A percentile compares a stretch with the other conserved stretches of the same genome.
These are phyloP conservation scores for Davidsoniella neocaledoniae DNA, from an alignment of 2,329 filamentous ascomycete genomes.

Conservation along the genomic window DNA sequence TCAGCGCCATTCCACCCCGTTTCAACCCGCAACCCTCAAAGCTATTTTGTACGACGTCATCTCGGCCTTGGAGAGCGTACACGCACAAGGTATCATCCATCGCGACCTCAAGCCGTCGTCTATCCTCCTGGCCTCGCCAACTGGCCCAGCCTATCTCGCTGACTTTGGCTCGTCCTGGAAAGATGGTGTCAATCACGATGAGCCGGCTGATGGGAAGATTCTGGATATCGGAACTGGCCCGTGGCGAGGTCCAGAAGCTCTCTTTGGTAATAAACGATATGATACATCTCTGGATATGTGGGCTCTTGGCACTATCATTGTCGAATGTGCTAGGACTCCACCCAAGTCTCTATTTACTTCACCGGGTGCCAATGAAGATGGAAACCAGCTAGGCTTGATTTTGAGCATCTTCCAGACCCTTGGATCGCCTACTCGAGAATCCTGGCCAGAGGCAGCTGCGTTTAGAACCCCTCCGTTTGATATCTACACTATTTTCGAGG, in stretches of 20 bases:
- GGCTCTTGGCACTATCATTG: slow-evolving; percentile 70
- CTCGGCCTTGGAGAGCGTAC: slow-evolving; percentile 51
- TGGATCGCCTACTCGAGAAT: slow-evolving; percentile 64
- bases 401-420: slow-evolving; percentile 83
- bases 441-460: slow-evolving; percentile 62
- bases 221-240: slow-evolving; percentile 86
- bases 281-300: slow-evolving; percentile 66
- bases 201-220: slow-evolving; percentile 57
- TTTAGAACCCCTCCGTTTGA: slow-evolving; percentile 72
- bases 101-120: slow-evolving; percentile 91
- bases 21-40: slow-evolving; percentile 14
- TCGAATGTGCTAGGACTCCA: slow-evolving; percentile 46
- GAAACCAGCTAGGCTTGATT: slow-evolving; percentile 81
- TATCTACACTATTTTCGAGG: slow-evolving; percentile 64
- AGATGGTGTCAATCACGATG: slow-evolving; percentile 31
- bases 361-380: slow-evolving; percentile 53
- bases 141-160: slow-evolving; percentile 60
- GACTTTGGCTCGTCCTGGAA: slow-evolving; percentile 87
- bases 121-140: slow-evolving; percentile 50
- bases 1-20: slow-evolving; percentile 15
- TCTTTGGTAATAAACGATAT: slow-evolving; percentile 72
- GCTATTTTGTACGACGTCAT: slow-evolving; percentile 51
- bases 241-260: slow-evolving; percentile 76
- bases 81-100: slow-evolving; percentile 65
- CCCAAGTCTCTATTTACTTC: slow-evolving; percentile 64